These are phyloP conservation scores for Komagataella pseudopastoris DNA, from an alignment of 805 yeast genomes.

Conservation along the genomic window DNA sequence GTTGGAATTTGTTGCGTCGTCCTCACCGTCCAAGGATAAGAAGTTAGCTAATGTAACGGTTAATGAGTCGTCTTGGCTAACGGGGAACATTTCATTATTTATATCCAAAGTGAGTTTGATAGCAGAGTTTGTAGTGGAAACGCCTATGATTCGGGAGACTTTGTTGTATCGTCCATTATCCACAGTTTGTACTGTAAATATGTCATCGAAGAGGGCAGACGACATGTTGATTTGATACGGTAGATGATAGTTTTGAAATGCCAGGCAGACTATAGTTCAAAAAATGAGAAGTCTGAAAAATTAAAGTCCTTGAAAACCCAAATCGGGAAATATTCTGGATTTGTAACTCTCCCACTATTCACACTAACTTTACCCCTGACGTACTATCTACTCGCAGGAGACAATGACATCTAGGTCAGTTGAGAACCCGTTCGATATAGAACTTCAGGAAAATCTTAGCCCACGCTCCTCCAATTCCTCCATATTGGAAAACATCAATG, in stretches of 20 bases:
- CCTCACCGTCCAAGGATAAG: constrained; percentile 37
- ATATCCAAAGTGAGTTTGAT: constrained; percentile 79
- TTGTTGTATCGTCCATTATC: constrained; percentile 88
- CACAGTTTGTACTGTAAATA: constrained; percentile 72
- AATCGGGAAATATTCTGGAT: background rate
- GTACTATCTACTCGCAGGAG: background rate
- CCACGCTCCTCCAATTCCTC: constrained; percentile 10
- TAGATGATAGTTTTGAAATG: background rate
- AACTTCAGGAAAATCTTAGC: constrained; percentile 2
- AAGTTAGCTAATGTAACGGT: constrained; percentile 81
- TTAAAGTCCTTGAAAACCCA: background rate
- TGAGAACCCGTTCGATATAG: constrained; percentile 1
- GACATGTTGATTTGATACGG: constrained; percentile 26
- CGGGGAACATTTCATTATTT: constrained; percentile 87
- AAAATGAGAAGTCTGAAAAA: constrained; percentile 1
- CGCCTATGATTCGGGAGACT: constrained; percentile 79
- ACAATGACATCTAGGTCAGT: background rate
- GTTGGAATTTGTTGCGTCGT: constrained; percentile 27
- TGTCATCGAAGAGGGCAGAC: constrained; percentile 81
- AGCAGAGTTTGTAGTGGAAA: constrained; percentile 69
- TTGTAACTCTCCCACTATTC: background rate
- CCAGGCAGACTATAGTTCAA: background rate
- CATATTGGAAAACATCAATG: constrained; percentile 18
- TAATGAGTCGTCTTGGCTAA: constrained; percentile 57
- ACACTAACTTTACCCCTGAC: background rate